Conservation (phyloP, 2,329 filamentous ascomycete species). For the Paraphaeosphaeria minitans region DNA sequence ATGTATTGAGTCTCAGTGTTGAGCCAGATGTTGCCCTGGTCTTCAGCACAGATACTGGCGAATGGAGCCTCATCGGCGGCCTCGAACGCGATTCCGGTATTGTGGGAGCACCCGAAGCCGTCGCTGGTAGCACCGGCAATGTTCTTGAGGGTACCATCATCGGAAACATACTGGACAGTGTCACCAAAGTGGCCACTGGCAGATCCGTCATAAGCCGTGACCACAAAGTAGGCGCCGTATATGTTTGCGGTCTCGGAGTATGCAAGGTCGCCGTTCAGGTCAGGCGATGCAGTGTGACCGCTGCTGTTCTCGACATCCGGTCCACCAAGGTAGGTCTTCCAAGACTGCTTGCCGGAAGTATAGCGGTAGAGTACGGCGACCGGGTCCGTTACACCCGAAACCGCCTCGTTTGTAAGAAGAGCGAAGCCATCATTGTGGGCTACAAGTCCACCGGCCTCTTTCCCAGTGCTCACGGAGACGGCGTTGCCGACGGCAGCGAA, state of each 20-base stretch:
- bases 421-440: slow-evolving; percentile 68
- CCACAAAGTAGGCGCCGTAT: slow-evolving; percentile 67
- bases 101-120: slow-evolving; percentile 67
- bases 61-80: slow-evolving; percentile 64
- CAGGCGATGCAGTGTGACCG: slow-evolving; percentile 58
- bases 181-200: slow-evolving; percentile 65
- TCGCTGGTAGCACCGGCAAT: slow-evolving; percentile 59
- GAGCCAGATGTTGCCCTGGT: slow-evolving; percentile 68
- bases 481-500: slow-evolving; percentile 60
- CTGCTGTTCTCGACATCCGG: slow-evolving; percentile 56
- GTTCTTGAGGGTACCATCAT: slow-evolving; percentile 55
- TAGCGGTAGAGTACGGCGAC: slow-evolving; percentile 66
- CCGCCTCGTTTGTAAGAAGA: slow-evolving; percentile 63
- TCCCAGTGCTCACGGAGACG: slow-evolving; percentile 59
- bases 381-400: slow-evolving; percentile 55
- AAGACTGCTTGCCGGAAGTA: slow-evolving; percentile 60
- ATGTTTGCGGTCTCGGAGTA: slow-evolving; percentile 61
- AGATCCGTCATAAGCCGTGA: slow-evolving; percentile 62
- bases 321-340: slow-evolving; percentile 65
- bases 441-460: slow-evolving; percentile 64
- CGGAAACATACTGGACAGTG: slow-evolving; percentile 57
- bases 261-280: slow-evolving; percentile 67
- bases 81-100: slow-evolving; percentile 68
- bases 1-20: slow-evolving; percentile 66
- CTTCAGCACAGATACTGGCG: slow-evolving; percentile 64